Percentiles rank a stretch among this genome's conserved stretches.
These are phyloP conservation scores for Candida stauntonica DNA, from an alignment of 805 yeast genomes.

Conservation along the genomic window DNA sequence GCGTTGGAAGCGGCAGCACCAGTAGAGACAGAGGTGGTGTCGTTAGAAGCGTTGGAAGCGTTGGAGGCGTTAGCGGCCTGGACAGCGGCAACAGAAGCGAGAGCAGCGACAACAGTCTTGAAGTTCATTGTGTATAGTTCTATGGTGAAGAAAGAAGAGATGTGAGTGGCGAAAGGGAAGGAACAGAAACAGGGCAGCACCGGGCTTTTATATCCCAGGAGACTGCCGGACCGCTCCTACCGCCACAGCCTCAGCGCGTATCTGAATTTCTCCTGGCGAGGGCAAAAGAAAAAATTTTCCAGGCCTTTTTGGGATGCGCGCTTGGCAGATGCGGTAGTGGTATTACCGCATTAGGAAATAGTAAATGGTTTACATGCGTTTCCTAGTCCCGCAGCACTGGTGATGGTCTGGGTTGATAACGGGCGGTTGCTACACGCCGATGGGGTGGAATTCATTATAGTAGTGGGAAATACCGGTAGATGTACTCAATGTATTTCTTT, in stretches of 20 bases:
- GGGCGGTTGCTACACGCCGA: too few relatives aligned
- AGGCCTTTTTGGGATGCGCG: slow-evolving; percentile 8
- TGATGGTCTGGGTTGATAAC: too few relatives aligned
- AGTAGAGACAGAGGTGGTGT: slow-evolving; percentile 41
- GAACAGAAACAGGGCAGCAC: slow-evolving; percentile 1
- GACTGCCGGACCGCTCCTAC: neutral
- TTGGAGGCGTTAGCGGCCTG: slow-evolving; percentile 49
- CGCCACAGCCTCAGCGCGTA: slow-evolving; percentile 14
- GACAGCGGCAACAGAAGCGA: slow-evolving; percentile 67
- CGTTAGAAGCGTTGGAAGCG: slow-evolving; percentile 36
- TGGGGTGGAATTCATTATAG: too few relatives aligned
- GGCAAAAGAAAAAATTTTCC: slow-evolving; percentile 3
- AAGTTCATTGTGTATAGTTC: slow-evolving; percentile 54
- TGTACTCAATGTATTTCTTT: too few relatives aligned
- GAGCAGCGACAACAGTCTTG: slow-evolving; percentile 61
- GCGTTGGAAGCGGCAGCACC: slow-evolving; percentile 49
- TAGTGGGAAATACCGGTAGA: too few relatives aligned
- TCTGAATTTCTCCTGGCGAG: slow-evolving; percentile 12
- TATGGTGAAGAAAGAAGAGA: slow-evolving; percentile 6
- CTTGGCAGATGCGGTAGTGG: slow-evolving; percentile 8
- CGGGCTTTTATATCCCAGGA: slow-evolving; percentile 12
- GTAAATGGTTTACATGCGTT: slow-evolving; percentile 6
- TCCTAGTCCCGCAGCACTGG: neutral
- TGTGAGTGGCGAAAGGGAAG: neutral
- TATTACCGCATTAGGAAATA: slow-evolving; percentile 7